These are phyloP conservation scores for Lactarius vividus DNA, from an alignment of 768 basidiomycete genomes.

Conservation along the genomic window DNA sequence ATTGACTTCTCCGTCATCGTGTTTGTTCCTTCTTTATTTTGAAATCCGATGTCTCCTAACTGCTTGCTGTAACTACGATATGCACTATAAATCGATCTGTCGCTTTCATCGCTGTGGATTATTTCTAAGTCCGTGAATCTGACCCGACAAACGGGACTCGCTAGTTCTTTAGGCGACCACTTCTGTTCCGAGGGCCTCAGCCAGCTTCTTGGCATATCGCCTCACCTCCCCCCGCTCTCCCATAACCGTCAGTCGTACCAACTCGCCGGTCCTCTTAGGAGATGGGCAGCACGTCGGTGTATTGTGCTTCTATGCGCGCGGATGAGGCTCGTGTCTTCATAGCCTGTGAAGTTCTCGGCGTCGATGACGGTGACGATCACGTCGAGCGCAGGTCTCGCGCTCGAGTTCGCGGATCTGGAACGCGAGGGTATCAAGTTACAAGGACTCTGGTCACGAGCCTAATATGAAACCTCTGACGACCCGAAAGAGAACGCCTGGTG, in stretches of 20 bases:
- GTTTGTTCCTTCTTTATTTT: background rate
- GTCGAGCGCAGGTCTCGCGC: conserved; percentile 76
- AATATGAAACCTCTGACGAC: too few species aligned
- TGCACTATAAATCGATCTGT: conserved; percentile 17
- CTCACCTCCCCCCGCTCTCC: too few species aligned
- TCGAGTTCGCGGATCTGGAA: conserved; percentile 93
- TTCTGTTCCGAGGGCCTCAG: too few species aligned
- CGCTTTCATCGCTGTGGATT: background rate
- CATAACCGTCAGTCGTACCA: too few species aligned
- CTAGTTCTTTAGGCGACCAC: too few species aligned
- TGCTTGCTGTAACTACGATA: conserved; percentile 18
- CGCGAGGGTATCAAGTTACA: too few species aligned
- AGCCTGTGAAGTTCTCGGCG: conserved; percentile 88
- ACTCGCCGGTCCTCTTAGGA: too few species aligned
- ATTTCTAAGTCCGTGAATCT: too few species aligned
- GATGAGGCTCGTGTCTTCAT: conserved; percentile 91
- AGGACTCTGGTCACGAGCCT: too few species aligned
- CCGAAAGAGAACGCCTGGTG: too few species aligned
- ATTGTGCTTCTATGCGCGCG: conserved; percentile 90
- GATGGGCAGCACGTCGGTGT: conserved; percentile 87
- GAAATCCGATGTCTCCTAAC: conserved; percentile 12
- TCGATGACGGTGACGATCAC: conserved; percentile 90
- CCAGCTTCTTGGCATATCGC: too few species aligned
- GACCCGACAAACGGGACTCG: too few species aligned
- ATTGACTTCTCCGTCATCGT: background rate